Conservation (phyloP, 2,329 filamentous ascomycete species). For the Chrysosporium queenslandicum region DNA sequence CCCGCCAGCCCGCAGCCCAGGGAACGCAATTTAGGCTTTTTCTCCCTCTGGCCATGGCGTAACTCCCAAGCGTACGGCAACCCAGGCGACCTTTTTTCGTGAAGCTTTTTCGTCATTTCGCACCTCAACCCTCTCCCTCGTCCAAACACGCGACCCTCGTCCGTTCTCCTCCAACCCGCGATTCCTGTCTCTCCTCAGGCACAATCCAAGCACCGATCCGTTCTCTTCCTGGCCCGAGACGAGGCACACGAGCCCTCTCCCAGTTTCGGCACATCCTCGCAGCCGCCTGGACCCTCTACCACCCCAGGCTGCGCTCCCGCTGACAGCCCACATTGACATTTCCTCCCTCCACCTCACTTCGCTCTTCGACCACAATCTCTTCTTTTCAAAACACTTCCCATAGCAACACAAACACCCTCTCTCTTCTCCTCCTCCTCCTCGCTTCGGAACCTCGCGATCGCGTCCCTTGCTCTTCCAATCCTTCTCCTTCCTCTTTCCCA, state of each 20-base stretch:
- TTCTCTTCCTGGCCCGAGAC: not conserved
- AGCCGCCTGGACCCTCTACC: constrained; percentile 2
- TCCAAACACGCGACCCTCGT: constrained; percentile 14
- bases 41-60: constrained; percentile 6
- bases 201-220: not conserved
- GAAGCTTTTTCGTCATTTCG: constrained; percentile 22
- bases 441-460: constrained; percentile 21
- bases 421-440: not conserved
- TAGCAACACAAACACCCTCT: not conserved
- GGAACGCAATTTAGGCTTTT: constrained; percentile 5
- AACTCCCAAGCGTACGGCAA: constrained; percentile 5
- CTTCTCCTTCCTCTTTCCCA: constrained; percentile 19
- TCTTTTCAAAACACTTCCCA: not conserved
- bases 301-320: constrained; percentile 4
- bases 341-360: constrained; percentile 17
- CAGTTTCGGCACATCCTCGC: not conserved
- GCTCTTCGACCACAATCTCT: constrained; percentile 16
- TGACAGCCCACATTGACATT: constrained; percentile 8
- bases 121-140: not conserved
- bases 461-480: constrained; percentile 23
- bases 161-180: not conserved
- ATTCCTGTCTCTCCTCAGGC: not conserved
- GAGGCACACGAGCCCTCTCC: not conserved
- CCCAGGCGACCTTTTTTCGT: constrained; percentile 12
- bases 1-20: not conserved